Conservation (phyloP, 179 eudicot genomes). For the Dionaea muscipula region DNA sequence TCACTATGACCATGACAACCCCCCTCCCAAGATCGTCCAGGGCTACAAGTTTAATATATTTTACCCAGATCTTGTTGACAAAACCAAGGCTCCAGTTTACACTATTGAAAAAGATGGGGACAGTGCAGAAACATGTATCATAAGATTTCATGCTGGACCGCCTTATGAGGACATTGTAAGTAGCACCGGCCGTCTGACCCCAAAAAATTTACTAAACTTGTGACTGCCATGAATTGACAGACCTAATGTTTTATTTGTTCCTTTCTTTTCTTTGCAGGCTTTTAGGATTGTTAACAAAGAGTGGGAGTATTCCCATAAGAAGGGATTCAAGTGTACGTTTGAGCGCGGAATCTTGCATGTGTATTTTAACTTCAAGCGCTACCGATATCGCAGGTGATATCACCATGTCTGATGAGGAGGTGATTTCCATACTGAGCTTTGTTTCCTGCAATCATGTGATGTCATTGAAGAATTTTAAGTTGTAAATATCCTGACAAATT, state of each 20-base stretch:
- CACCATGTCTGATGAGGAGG: not conserved
- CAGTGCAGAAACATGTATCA: slow-evolving; percentile 77
- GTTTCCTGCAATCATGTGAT: not conserved
- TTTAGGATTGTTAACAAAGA: slow-evolving; percentile 82
- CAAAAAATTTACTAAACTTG: no score
- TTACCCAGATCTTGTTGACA: slow-evolving; percentile 91
- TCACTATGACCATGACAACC: slow-evolving; percentile 90
- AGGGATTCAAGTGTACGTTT: slow-evolving; percentile 86
- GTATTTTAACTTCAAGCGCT: slow-evolving; percentile 76
- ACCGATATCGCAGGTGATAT: slow-evolving; percentile 58
- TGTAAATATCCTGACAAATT: no score
- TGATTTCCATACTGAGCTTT: not conserved
- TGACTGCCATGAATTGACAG: not conserved
- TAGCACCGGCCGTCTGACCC: not conserved
- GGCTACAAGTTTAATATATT: slow-evolving; percentile 94
- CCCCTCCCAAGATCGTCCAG: slow-evolving; percentile 89
- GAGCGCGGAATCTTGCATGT: slow-evolving; percentile 84
- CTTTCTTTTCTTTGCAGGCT: slow-evolving; percentile 34
- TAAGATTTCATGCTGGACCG: slow-evolving; percentile 90
- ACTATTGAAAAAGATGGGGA: slow-evolving; percentile 82
- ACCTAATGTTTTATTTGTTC: not conserved
- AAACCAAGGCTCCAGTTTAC: slow-evolving; percentile 61
- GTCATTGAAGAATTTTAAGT: no score
- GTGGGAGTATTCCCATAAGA: slow-evolving; percentile 94
- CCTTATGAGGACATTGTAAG: slow-evolving; percentile 94